phyloP scores from a whole-genome alignment of 768 basidiomycete genomes.

The Coprinopsis sp. region DNA sequence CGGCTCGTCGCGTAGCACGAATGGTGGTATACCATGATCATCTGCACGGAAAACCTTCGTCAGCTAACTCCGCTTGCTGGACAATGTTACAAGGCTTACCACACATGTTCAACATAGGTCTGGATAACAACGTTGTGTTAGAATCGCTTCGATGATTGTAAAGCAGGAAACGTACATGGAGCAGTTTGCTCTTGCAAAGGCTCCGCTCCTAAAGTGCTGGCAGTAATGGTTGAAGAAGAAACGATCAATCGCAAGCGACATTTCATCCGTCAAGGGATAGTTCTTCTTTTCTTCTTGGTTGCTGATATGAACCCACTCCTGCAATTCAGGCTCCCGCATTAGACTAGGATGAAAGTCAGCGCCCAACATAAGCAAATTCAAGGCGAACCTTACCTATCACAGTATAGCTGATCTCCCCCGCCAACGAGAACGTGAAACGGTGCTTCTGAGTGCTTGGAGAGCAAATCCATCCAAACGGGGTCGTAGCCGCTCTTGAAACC shows the following conservation, averaged over 20 bases:
- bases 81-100: conserved; percentile 38
- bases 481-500: conserved; percentile 82
- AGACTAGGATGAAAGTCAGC: conserved; percentile 39
- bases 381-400: conserved; percentile 53
- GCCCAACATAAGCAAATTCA: neutral
- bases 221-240: conserved; percentile 94
- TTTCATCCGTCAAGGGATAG: conserved; percentile 64
- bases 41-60: conserved; percentile 35
- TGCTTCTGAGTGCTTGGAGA: conserved; percentile 68
- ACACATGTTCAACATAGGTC: conserved; percentile 86
- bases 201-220: conserved; percentile 76
- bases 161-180: conserved; percentile 61
- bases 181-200: conserved; percentile 87
- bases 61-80: neutral
- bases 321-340: conserved; percentile 82
- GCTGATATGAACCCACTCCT: conserved; percentile 71
- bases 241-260: conserved; percentile 72
- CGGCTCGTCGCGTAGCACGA: neutral
- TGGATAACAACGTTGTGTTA: conserved; percentile 20
- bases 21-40: conserved; percentile 60
- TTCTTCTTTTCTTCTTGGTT: conserved; percentile 56
- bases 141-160: conserved; percentile 4
- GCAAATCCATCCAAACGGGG: conserved; percentile 91
- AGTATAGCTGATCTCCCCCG: conserved; percentile 92
- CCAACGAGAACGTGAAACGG: conserved; percentile 93